Evolutionary conservation across 176 grass and related monocot species (phyloP).

Genomic region (Aegilops longissima): DNA sequence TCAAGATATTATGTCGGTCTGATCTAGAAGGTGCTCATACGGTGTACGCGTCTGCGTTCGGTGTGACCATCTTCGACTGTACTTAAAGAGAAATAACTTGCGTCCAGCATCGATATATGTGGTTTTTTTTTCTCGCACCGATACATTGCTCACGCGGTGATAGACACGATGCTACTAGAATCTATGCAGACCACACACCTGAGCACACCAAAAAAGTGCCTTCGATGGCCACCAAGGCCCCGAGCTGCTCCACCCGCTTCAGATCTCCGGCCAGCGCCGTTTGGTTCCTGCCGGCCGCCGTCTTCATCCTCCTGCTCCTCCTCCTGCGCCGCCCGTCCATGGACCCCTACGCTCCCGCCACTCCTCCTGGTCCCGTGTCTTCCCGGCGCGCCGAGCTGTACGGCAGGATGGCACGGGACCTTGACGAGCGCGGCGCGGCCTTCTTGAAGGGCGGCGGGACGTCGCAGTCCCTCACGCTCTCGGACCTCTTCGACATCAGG

Average conservation of each 20-base stretch:
- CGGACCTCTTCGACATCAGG: constrained; percentile 69
- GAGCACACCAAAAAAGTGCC: neutral
- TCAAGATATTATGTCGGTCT: too few species aligned
- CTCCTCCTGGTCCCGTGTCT: constrained; percentile 22
- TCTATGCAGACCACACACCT: neutral
- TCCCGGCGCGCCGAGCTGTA: constrained; percentile 66
- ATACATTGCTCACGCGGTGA: too few species aligned
- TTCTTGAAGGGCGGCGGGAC: constrained; percentile 87
- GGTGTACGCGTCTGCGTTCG: too few species aligned
- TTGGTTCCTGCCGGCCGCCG: constrained; percentile 53
- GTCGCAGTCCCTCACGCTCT: constrained; percentile 79
- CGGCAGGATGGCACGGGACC: constrained; percentile 71
- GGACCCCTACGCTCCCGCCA: constrained; percentile 25
- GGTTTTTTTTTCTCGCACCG: too few species aligned
- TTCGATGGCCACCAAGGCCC: constrained; percentile 36
- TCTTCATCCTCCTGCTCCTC: constrained; percentile 47
- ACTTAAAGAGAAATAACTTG: too few species aligned
- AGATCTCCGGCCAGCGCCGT: constrained; percentile 53
- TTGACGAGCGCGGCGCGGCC: constrained; percentile 66
- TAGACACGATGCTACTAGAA: neutral
- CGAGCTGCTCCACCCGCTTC: constrained; percentile 6
- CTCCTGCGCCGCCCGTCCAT: constrained; percentile 47
- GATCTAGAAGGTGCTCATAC: too few species aligned
- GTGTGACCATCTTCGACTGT: too few species aligned
- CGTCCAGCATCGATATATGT: too few species aligned